Conservation (phyloP, 2,329 filamentous ascomycete genomes). For the Myriangium duriaei region DNA sequence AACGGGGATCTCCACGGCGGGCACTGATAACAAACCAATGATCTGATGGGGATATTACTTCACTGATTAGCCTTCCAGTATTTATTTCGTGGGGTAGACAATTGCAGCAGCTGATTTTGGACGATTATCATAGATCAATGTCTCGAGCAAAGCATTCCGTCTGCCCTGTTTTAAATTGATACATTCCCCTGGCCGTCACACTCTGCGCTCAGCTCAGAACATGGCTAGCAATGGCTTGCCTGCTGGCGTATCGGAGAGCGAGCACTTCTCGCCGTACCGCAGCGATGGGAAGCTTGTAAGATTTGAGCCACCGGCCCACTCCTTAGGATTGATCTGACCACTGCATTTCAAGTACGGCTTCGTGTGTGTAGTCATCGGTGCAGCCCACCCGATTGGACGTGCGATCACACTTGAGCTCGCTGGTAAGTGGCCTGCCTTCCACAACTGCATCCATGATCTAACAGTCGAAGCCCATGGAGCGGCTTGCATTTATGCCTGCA, state of each 20-base stretch:
- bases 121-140: not conserved
- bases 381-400: conserved; percentile 47
- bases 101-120: no score
- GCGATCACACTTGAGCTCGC: conserved; percentile 49
- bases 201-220: not conserved
- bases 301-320: conserved; percentile 4
- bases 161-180: not conserved
- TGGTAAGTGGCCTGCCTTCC: conserved; percentile 26
- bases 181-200: not conserved
- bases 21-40: conserved; percentile 8
- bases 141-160: not conserved
- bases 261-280: conserved; percentile 46
- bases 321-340: not conserved
- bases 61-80: conserved; percentile 1
- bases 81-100: no score
- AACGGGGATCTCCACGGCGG: conserved; percentile 6
- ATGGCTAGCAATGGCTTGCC: conserved; percentile 3
- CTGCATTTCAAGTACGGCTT: conserved; percentile 49
- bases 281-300: conserved; percentile 44
- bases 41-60: conserved; percentile 7
- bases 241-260: conserved; percentile 13
- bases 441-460: not conserved
- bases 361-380: conserved; percentile 51
- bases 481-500: conserved; percentile 50
- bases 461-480: conserved; percentile 43